Conservation (phyloP, 2,329 filamentous ascomycete genomes). For the Apiospora saccharicola region DNA sequence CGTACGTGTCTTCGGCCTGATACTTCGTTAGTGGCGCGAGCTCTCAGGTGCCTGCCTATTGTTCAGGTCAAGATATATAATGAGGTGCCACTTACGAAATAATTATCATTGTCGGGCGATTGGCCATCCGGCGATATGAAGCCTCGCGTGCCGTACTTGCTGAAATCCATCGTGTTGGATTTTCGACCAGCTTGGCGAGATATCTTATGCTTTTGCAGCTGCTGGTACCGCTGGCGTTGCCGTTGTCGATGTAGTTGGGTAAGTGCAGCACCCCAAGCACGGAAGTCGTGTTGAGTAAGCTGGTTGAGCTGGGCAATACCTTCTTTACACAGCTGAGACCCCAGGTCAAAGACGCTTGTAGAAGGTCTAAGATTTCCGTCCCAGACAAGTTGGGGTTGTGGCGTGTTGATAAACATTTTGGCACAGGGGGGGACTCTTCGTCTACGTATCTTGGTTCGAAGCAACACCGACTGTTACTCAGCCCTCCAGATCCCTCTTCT, state of each 20-base stretch:
- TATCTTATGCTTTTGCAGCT: conserved; percentile 8
- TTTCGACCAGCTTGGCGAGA: neutral
- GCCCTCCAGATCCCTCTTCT: neutral
- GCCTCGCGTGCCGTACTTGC: neutral
- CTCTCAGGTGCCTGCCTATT: neutral
- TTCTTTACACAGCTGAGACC: conserved; percentile 36
- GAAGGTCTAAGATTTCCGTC: conserved; percentile 9
- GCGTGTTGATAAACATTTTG: conserved; percentile 35
- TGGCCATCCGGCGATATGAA: neutral
- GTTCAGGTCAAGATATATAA: neutral
- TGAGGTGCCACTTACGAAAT: neutral
- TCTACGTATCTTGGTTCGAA: conserved; percentile 27
- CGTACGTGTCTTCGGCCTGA: conserved; percentile 36
- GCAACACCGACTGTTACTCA: conserved; percentile 16
- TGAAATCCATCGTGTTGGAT: conserved; percentile 5
- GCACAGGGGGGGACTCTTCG: conserved; percentile 25
- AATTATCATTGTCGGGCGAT: conserved; percentile 1
- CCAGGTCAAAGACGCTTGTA: conserved; percentile 31
- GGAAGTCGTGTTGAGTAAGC: conserved; percentile 12
- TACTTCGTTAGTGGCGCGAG: conserved; percentile 27
- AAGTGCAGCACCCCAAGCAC: conserved; percentile 29
- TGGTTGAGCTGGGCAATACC: conserved; percentile 22
- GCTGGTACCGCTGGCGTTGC: neutral
- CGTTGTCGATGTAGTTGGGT: conserved; percentile 32
- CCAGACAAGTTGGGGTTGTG: conserved; percentile 33